Base-by-base conservation (phyloP, 2,329 filamentous ascomycete genomes). In the Exophiala sp. region DNA sequence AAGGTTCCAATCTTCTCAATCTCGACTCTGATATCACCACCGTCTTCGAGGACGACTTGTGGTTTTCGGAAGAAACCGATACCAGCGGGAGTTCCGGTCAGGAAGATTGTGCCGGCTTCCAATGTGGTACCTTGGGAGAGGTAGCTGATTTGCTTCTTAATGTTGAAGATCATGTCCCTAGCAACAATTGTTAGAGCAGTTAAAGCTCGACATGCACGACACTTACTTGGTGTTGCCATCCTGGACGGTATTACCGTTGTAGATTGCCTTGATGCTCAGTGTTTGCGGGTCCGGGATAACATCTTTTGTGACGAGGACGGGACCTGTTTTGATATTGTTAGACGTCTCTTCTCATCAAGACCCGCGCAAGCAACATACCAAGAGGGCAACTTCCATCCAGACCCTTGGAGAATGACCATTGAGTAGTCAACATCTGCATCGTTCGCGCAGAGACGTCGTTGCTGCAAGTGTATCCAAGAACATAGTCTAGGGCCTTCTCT, bases 1-100 rank as follows among this genome's bases (percentile, higher is more conserved):
- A 78, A 61, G 0, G 76, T 79, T n/a, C 76, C 77, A 43, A 79
- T 72, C 63, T 76, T 65, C 20, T 76, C 75, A 41, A 75, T 63
- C 55, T 78, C 74, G 8, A 79, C 72, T 0, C 71, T 66, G 59
- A 79, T 77, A 53, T 71, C 68, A 54, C 72, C 72, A 2, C 67
- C 68, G 51, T 72, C 56, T 8, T 66, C 65, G 21, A 76, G 57
- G 5, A 67, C 66, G 11, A 73, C 63, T 36, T 72, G 72, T 0
- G 72, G 72, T 24, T 68, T 65, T 16, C 70, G 66, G 63, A 72
- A 71, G 3, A 66, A 69, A 4, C 75, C 75, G 34, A 77, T 73
- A 29, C 75, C 74, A 0, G 71, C 67, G 0, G 68, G 69, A 1
- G 75, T 75, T n/a, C 72, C 72, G 1, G 71, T 73, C 65, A 73